Percentiles rank a stretch among this genome's conserved stretches.
Conservation (phyloP, 2,329 filamentous ascomycete species). For the Plectosphaerella sp. region DNA sequence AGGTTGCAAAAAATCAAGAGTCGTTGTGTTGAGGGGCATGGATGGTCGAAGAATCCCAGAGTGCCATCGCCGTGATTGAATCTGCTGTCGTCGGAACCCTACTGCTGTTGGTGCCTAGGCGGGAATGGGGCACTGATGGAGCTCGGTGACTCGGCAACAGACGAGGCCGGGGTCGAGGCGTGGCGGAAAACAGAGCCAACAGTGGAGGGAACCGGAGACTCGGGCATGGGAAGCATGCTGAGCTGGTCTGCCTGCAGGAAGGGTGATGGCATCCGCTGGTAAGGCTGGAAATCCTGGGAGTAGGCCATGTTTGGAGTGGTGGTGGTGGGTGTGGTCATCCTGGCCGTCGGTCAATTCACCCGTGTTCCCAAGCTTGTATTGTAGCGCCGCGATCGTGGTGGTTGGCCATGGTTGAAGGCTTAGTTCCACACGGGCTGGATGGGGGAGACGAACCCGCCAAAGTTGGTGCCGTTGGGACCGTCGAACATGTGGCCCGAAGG, state of each 20-base stretch:
- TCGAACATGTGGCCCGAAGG: conserved; percentile 40
- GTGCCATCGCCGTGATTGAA: conserved; percentile 17
- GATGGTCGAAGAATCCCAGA: conserved; percentile 19
- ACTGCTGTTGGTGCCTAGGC: conserved; percentile 6
- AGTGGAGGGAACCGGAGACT: conserved; percentile 34
- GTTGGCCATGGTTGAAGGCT: conserved; percentile 25
- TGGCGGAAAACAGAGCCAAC: conserved; percentile 30
- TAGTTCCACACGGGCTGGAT: conserved; percentile 59
- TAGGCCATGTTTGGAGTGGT: conserved; percentile 27
- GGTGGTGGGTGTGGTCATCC: conserved; percentile 42
- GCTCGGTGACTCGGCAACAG: conserved; percentile 19
- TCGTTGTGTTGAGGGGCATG: conserved; percentile 24
- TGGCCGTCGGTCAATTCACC: conserved; percentile 52
- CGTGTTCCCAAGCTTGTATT: conserved; percentile 32
- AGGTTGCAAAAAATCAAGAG: conserved; percentile 14
- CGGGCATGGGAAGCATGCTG: conserved; percentile 39
- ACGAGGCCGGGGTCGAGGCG: conserved; percentile 16
- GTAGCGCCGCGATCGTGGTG: conserved; percentile 32
- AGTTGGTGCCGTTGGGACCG: conserved; percentile 20
- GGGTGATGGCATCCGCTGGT: conserved; percentile 34
- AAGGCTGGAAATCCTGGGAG: conserved; percentile 27
- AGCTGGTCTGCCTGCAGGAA: conserved; percentile 38
- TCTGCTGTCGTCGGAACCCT: conserved; percentile 3
- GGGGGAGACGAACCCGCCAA: conserved; percentile 59
- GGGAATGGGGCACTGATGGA: conserved; percentile 15